Evolutionary conservation across 140 eudicot genomes (phyloP).

Genomic region (Ambrosia hybrid): DNA sequence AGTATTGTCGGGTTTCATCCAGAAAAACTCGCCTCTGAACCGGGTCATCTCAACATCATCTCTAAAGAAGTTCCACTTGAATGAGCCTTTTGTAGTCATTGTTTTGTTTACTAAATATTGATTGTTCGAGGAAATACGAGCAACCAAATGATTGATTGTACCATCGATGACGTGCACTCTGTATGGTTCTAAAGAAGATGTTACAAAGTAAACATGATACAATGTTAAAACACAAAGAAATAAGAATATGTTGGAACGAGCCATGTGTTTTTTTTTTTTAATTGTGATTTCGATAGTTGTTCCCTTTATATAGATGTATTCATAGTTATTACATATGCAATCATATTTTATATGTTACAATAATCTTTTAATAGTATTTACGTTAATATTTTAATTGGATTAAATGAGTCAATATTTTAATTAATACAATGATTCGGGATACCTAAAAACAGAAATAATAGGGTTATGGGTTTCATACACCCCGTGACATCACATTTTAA

Average conservation of each 20-base stretch:
- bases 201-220: neutral
- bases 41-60: neutral
- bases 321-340: neutral
- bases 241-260: neutral
- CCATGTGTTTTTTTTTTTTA: neutral
- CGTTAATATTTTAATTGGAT: too few species aligned
- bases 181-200: neutral
- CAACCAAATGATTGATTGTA: neutral
- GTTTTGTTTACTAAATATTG: slow-evolving; percentile 11
- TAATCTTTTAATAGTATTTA: too few species aligned
- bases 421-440: neutral
- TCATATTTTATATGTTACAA: too few species aligned
- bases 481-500: too few species aligned
- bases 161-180: neutral
- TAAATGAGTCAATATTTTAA: neutral
- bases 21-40: slow-evolving; percentile 18
- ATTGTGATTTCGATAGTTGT: neutral
- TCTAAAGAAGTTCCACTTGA: slow-evolving; percentile 5
- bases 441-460: too few species aligned
- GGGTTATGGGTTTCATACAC: too few species aligned
- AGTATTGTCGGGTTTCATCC: slow-evolving; percentile 1
- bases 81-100: neutral
- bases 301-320: neutral
- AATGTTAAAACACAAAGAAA: neutral
- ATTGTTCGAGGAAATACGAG: slow-evolving; percentile 7